These are phyloP conservation scores for Termitomyces sp. DNA, from an alignment of 768 basidiomycete species.

Conservation along the genomic window DNA sequence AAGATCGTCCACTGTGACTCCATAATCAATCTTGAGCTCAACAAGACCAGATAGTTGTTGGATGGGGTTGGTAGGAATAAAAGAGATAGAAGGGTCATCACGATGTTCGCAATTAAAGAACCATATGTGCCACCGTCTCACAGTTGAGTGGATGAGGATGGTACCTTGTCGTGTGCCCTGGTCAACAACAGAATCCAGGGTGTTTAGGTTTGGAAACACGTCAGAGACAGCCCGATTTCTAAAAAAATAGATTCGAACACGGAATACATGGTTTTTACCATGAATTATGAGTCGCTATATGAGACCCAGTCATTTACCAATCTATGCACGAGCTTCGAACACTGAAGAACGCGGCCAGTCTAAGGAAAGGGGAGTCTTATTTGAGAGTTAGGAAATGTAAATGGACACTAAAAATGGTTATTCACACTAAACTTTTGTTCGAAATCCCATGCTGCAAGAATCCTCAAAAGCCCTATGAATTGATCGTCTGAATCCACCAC, in stretches of 20 bases:
- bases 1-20: neutral
- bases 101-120: neutral
- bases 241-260: neutral
- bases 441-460: neutral
- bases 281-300: neutral
- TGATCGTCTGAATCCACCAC: neutral
- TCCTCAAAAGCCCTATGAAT: neutral
- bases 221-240: neutral
- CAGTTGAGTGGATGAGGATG: neutral
- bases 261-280: neutral
- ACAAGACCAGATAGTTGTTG: neutral
- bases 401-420: neutral
- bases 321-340: neutral
- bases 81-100: neutral
- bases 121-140: neutral
- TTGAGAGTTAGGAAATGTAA: neutral
- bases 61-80: neutral
- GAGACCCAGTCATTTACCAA: neutral
- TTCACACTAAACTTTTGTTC: neutral
- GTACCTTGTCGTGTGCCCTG: neutral
- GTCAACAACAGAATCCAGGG: neutral
- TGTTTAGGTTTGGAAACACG: neutral
- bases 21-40: neutral
- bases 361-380: neutral
- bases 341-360: too few relatives aligned